Evolutionary conservation across 2,329 filamentous ascomycete genomes (phyloP).

Genomic region (Ramularia endophylla): DNA sequence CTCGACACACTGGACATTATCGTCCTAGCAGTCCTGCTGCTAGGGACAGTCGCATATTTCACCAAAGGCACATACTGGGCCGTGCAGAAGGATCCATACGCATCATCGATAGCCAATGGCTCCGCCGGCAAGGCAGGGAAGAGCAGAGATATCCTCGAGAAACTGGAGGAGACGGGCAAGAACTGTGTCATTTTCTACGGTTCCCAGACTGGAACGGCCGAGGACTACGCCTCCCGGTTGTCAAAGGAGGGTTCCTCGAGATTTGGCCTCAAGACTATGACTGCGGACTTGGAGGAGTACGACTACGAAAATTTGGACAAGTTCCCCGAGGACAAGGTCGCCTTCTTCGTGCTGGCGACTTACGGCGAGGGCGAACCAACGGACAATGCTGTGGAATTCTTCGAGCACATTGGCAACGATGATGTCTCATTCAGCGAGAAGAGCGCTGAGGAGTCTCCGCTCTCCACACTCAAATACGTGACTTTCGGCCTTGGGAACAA

Average conservation of each 20-base stretch:
- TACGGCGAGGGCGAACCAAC: constrained; percentile 98
- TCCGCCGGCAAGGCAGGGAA: constrained; percentile 67
- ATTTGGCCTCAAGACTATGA: constrained; percentile 96
- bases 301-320: constrained; percentile 91
- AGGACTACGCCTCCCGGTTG: constrained; percentile 93
- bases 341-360: constrained; percentile 92
- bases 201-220: constrained; percentile 95
- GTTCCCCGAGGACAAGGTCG: constrained; percentile 83
- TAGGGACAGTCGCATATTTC: constrained; percentile 91
- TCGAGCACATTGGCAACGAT: constrained; percentile 85
- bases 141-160: constrained; percentile 88
- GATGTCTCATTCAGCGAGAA: constrained; percentile 75
- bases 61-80: constrained; percentile 96
- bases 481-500: constrained; percentile 97
- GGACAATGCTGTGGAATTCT: constrained; percentile 98
- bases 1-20: constrained; percentile 92
- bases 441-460: constrained; percentile 59
- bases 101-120: constrained; percentile 63
- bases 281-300: constrained; percentile 95
- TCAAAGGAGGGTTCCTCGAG: constrained; percentile 97
- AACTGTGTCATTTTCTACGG: constrained; percentile 99
- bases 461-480: constrained; percentile 84
- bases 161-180: constrained; percentile 91
- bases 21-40: constrained; percentile 77
- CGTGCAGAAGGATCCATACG: constrained; percentile 82